A percentile compares a stretch with the other conserved stretches of the same genome.
Evolutionary conservation across 805 yeast genomes (phyloP).

Genomic region (Wickerhamiella sorbophila): DNA sequence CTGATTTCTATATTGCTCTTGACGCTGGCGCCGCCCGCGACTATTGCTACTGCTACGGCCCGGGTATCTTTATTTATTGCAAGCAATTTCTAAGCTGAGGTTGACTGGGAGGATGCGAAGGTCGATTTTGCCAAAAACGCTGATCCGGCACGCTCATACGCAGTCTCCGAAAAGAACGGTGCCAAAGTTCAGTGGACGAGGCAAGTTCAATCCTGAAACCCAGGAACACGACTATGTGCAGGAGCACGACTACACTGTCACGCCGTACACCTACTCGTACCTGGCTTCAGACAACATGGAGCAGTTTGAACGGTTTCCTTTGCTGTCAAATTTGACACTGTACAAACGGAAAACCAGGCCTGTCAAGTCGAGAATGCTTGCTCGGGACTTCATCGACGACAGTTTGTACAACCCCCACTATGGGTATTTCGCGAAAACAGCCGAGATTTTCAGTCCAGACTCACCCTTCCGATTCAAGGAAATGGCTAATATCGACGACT

Average conservation of each 20-base stretch:
- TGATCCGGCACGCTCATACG: background rate
- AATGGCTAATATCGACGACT: slow-evolving; percentile 50
- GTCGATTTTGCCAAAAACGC: background rate
- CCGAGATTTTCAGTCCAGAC: slow-evolving; percentile 57
- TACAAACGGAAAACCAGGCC: slow-evolving; percentile 37
- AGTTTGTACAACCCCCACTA: slow-evolving; percentile 67
- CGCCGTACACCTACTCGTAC: slow-evolving; percentile 25
- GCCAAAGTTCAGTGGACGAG: slow-evolving; percentile 2
- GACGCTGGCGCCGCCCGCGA: background rate
- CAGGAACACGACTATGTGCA: slow-evolving; percentile 10
- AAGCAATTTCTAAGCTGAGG: background rate
- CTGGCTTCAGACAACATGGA: slow-evolving; percentile 25
- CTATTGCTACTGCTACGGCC: background rate
- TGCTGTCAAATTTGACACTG: slow-evolving; percentile 28
- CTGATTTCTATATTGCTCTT: background rate
- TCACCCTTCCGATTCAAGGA: slow-evolving; percentile 48
- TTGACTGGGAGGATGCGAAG: background rate
- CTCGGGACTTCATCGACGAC: slow-evolving; percentile 72
- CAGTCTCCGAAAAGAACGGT: background rate
- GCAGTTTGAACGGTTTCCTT: slow-evolving; percentile 32
- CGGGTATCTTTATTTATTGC: background rate
- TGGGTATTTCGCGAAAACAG: slow-evolving; percentile 71
- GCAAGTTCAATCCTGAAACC: background rate
- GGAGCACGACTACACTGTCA: slow-evolving; percentile 25
- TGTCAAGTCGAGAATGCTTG: slow-evolving; percentile 48